phyloP scores from a whole-genome alignment of 306 rosid genomes.

The Medicago ruthenica region DNA sequence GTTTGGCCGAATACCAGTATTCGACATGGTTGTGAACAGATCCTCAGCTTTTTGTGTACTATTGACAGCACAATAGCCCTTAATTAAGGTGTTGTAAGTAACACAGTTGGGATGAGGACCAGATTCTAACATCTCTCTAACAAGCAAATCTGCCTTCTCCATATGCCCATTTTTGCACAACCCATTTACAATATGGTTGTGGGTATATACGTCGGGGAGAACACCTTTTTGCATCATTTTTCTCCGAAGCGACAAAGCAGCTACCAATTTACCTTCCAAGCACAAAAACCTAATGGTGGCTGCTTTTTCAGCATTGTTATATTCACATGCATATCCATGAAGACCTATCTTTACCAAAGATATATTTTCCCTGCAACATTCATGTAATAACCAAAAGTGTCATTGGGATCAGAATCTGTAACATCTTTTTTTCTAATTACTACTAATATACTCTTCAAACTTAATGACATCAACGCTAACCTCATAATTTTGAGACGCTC shows the following conservation, averaged over 20 bases:
- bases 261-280: constrained; percentile 67
- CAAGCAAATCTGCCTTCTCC: constrained; percentile 68
- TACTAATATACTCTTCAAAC: constrained; percentile 10
- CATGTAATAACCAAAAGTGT: constrained; percentile 37
- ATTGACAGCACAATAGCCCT: constrained; percentile 65
- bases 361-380: constrained; percentile 71
- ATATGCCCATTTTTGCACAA: constrained; percentile 67
- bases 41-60: constrained; percentile 64
- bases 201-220: constrained; percentile 64
- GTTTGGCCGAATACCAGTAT: constrained; percentile 68
- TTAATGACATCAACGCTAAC: constrained; percentile 47
- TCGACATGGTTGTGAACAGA: constrained; percentile 62
- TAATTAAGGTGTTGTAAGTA: constrained; percentile 76
- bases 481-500: constrained; percentile 83
- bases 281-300: constrained; percentile 60
- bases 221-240: constrained; percentile 62
- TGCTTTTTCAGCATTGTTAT: constrained; percentile 44
- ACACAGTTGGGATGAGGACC: constrained; percentile 76
- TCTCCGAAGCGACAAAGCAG: constrained; percentile 70
- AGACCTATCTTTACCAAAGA: constrained; percentile 55
- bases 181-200: constrained; percentile 78
- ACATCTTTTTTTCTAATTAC: constrained; percentile 29
- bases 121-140: constrained; percentile 67
- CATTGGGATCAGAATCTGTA: constrained; percentile 26
- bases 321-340: constrained; percentile 51